Evolutionary conservation across 192 early-diverging fungal species (phyloP).

Genomic region (Phycomyces blakesleeanus): DNA sequence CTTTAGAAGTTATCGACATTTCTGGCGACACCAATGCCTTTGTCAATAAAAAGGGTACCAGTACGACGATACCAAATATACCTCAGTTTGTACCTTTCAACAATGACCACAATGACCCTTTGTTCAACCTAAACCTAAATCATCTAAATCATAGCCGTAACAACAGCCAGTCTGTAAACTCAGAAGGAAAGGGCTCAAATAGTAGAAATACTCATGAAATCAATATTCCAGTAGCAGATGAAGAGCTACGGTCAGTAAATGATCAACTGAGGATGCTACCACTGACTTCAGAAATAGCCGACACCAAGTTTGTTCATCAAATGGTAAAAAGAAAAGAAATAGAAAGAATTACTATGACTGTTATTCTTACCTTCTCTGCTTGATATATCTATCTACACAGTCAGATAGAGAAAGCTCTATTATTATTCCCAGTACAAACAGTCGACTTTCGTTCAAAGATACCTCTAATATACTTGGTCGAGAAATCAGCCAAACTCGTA

Average conservation of each 20-base stretch:
- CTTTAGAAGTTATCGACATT: background rate
- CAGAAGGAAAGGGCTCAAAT: background rate
- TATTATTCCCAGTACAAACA: too few species aligned
- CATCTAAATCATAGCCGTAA: too few species aligned
- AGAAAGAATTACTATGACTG: too few species aligned
- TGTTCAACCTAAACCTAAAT: background rate
- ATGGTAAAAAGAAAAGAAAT: background rate
- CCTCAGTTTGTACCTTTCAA: background rate
- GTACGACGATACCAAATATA: background rate
- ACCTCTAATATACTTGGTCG: too few species aligned
- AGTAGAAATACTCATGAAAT: conserved; percentile 10
- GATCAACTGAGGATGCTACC: conserved; percentile 15
- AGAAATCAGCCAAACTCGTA: too few species aligned
- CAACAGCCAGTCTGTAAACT: too few species aligned
- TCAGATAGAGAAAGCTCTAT: too few species aligned
- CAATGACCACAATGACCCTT: background rate
- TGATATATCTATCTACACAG: too few species aligned
- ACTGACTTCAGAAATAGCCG: too few species aligned
- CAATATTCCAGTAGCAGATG: conserved; percentile 21
- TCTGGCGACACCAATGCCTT: background rate
- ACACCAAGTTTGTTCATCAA: background rate
- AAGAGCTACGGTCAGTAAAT: conserved; percentile 20
- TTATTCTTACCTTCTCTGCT: too few species aligned
- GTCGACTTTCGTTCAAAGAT: too few species aligned
- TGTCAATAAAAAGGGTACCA: background rate